Percentiles rank a stretch among this genome's conserved stretches.
These are phyloP conservation scores for Dictyostelium intermedium DNA, from an alignment of 78 protist genomes.

Conservation along the genomic window DNA sequence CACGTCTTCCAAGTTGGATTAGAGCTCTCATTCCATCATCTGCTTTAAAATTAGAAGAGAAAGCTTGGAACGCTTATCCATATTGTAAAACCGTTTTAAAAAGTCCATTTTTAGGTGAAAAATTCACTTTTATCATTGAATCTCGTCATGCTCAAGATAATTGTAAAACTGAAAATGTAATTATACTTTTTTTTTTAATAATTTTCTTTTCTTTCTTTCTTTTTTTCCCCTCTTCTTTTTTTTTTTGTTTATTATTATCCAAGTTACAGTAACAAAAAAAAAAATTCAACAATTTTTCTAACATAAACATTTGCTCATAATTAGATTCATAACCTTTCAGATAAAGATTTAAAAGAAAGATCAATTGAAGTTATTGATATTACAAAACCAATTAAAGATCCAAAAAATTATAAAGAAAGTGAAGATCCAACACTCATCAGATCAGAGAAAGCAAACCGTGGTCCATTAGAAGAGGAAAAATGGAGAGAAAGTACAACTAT, in stretches of 20 bases:
- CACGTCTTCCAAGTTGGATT: constrained; percentile 84
- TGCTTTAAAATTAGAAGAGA: constrained; percentile 87
- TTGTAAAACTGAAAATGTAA: constrained; percentile 70
- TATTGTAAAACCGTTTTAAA: constrained; percentile 88
- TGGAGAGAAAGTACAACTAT: constrained; percentile 21
- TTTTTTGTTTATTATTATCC: too few relatives aligned
- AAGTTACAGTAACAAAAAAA: too few relatives aligned
- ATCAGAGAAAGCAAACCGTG: constrained; percentile 88
- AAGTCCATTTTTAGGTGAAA: constrained; percentile 81
- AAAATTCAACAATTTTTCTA: neutral
- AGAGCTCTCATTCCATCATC: constrained; percentile 81
- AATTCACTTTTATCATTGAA: constrained; percentile 78
- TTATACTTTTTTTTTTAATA: neutral
- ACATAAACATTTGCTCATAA: neutral
- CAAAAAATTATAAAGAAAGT: constrained; percentile 80
- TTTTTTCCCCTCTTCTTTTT: too few relatives aligned
- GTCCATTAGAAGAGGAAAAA: constrained; percentile 79
- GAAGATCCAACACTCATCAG: constrained; percentile 85
- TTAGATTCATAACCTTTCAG: constrained; percentile 59
- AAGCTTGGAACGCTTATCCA: constrained; percentile 94
- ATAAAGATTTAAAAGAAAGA: constrained; percentile 57
- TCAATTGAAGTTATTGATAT: constrained; percentile 39
- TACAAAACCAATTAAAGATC: constrained; percentile 40
- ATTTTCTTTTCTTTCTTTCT: too few relatives aligned
- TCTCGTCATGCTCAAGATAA: constrained; percentile 83